Conservation (phyloP, 2,329 filamentous ascomycete species). For the Rachicladosporium sp. region DNA sequence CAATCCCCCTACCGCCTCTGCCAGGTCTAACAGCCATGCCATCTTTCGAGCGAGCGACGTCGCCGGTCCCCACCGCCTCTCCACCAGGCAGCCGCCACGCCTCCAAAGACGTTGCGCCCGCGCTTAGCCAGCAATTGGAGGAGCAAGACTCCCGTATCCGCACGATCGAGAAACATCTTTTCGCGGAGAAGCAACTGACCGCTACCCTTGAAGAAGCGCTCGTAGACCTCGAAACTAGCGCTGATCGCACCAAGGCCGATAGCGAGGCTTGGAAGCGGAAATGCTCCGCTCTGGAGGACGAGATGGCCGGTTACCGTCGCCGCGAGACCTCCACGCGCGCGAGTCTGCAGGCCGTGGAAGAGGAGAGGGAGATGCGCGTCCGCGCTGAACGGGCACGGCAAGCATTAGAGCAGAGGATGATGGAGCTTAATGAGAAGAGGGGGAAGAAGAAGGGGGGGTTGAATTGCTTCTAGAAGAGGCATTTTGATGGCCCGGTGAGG, state of each 20-base stretch:
- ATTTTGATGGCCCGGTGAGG: too few species aligned
- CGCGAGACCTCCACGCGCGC: slow-evolving; percentile 46
- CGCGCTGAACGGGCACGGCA: slow-evolving; percentile 81
- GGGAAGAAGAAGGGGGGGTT: slow-evolving; percentile 84
- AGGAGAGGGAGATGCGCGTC: slow-evolving; percentile 84
- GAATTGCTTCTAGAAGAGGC: slow-evolving; percentile 73
- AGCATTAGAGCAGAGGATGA: slow-evolving; percentile 78
- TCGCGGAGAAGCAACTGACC: slow-evolving; percentile 91
- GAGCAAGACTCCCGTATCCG: slow-evolving; percentile 92
- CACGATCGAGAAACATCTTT: slow-evolving; percentile 92
- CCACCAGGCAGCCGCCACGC: slow-evolving; percentile 55
- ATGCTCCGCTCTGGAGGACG: slow-evolving; percentile 59
- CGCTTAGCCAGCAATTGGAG: slow-evolving; percentile 73
- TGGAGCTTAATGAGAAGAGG: slow-evolving; percentile 65
- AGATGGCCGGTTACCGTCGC: slow-evolving; percentile 52
- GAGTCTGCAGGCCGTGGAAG: slow-evolving; percentile 80
- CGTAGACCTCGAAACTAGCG: slow-evolving; percentile 82
- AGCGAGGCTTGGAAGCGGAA: slow-evolving; percentile 86
- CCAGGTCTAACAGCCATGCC: slow-evolving; percentile 44
- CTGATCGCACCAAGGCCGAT: slow-evolving; percentile 82
- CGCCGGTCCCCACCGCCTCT: slow-evolving; percentile 46
- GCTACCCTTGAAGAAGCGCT: slow-evolving; percentile 91
- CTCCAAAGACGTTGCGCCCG: slow-evolving; percentile 41
- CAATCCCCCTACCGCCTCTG: slow-evolving; percentile 91
- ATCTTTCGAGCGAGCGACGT: slow-evolving; percentile 44